Evolutionary conservation across 2,329 filamentous ascomycete species (phyloP).

Genomic region (Ceratocystis destructans): DNA sequence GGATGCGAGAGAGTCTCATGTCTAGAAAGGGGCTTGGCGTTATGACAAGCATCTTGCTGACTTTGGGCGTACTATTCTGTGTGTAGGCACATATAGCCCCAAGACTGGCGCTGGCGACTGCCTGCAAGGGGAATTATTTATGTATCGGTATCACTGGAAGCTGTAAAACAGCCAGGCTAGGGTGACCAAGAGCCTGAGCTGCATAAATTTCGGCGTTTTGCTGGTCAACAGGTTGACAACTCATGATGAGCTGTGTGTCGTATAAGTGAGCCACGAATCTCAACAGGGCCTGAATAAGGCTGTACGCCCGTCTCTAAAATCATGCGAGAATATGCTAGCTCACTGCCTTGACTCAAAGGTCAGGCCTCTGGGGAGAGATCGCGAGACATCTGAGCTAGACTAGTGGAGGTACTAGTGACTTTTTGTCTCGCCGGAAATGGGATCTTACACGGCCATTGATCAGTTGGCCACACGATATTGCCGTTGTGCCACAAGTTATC

Average conservation of each 20-base stretch:
- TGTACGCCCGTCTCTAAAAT: not conserved
- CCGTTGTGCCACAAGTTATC: not conserved
- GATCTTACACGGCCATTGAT: not conserved
- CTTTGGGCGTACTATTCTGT: not conserved
- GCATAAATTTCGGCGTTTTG: not conserved
- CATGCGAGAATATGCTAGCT: not conserved
- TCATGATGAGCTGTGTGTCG: constrained; percentile 7
- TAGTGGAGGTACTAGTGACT: not conserved
- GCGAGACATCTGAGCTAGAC: not conserved
- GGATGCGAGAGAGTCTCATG: not conserved
- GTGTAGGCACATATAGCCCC: too few relatives aligned
- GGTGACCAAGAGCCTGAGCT: not conserved
- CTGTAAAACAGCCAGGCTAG: not conserved
- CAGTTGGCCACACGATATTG: not conserved
- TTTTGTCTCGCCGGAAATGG: not conserved
- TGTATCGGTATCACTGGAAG: not conserved
- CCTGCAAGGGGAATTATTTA: not conserved
- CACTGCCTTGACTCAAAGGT: too few relatives aligned
- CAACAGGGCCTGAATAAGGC: not conserved
- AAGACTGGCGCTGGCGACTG: not conserved
- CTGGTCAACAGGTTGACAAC: not conserved
- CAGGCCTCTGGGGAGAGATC: not conserved
- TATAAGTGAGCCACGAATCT: constrained; percentile 5
- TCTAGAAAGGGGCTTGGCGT: not conserved
- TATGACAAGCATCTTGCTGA: not conserved